A percentile compares a stretch with the other conserved stretches of the same genome.
These are phyloP conservation scores for Backusella psychrophila DNA, from an alignment of 192 early-diverging fungal genomes.

Conservation along the genomic window DNA sequence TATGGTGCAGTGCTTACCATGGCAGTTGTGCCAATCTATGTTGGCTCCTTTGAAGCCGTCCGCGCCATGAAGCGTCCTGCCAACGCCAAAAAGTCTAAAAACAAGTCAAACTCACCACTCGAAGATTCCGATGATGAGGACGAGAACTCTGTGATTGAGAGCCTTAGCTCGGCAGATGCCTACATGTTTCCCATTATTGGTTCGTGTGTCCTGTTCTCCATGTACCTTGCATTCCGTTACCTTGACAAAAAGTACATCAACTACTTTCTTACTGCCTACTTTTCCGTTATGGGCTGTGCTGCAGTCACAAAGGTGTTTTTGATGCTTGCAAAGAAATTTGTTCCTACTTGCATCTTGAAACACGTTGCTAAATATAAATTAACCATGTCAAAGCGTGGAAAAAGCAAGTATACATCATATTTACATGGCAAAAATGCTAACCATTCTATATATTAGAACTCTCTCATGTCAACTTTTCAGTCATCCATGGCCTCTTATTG, in stretches of 20 bases:
- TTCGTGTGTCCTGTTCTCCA: slow-evolving; percentile 72
- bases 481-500: slow-evolving; percentile 62
- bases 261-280: slow-evolving; percentile 58
- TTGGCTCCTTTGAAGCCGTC: slow-evolving; percentile 73
- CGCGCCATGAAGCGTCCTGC: slow-evolving; percentile 26
- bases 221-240: slow-evolving; percentile 86
- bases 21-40: slow-evolving; percentile 87
- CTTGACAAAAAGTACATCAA: slow-evolving; percentile 14
- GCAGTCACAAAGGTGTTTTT: slow-evolving; percentile 66
- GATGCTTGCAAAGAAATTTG: slow-evolving; percentile 47
- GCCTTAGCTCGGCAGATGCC: slow-evolving; percentile 84
- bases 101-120: slow-evolving; percentile 30
- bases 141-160: slow-evolving; percentile 60
- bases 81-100: slow-evolving; percentile 38
- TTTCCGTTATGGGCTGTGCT: slow-evolving; percentile 76
- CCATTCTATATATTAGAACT: slow-evolving; percentile 36
- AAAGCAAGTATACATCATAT: slow-evolving; percentile 42
- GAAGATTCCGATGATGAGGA: slow-evolving; percentile 64
- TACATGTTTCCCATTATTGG: slow-evolving; percentile 93
- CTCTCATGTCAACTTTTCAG: slow-evolving; percentile 56
- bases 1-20: slow-evolving; percentile 86
- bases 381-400: slow-evolving; percentile 59
- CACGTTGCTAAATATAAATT: slow-evolving; percentile 74
- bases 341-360: slow-evolving; percentile 37
- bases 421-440: not conserved